These are phyloP conservation scores for Alternaria sp. DNA, from an alignment of 2,329 filamentous ascomycete species.

Conservation along the genomic window DNA sequence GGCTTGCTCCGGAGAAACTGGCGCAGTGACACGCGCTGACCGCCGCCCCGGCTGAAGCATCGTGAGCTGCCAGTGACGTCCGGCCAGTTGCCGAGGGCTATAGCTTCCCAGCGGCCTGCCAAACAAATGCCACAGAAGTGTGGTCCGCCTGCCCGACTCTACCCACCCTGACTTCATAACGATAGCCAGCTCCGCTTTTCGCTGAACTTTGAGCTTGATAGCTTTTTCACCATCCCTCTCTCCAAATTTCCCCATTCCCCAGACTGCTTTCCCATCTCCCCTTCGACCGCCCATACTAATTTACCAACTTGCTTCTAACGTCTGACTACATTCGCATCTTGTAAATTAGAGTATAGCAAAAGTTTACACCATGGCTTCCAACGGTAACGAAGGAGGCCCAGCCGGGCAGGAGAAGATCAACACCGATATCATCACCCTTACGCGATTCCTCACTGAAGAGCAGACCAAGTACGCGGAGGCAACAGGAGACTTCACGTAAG, in stretches of 20 bases:
- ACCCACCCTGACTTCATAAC: conserved; percentile 45
- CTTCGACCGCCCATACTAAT: background rate
- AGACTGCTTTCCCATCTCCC: conserved; percentile 4
- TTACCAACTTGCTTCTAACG: too few species aligned
- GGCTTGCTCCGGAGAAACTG: conserved; percentile 9
- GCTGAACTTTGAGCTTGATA: conserved; percentile 12
- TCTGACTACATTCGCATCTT: background rate
- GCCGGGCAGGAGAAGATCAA: conserved; percentile 80
- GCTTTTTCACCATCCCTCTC: conserved; percentile 9
- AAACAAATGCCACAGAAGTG: conserved; percentile 40
- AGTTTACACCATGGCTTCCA: conserved; percentile 44
- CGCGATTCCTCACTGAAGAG: conserved; percentile 94
- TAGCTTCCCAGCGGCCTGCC: conserved; percentile 21
- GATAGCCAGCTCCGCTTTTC: conserved; percentile 23
- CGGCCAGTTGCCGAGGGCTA: conserved; percentile 40
- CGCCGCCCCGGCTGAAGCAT: conserved; percentile 17
- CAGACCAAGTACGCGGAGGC: conserved; percentile 92
- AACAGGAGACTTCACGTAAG: conserved; percentile 97
- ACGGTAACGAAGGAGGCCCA: conserved; percentile 57
- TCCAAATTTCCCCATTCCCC: conserved; percentile 9
- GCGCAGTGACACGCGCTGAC: conserved; percentile 7
- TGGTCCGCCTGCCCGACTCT: conserved; percentile 47
- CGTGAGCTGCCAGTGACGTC: conserved; percentile 36
- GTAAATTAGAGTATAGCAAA: background rate
- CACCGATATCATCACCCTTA: conserved; percentile 94